Conservation (phyloP, 163 green algal species). For the Chlamydomonas reinhardtii region DNA sequence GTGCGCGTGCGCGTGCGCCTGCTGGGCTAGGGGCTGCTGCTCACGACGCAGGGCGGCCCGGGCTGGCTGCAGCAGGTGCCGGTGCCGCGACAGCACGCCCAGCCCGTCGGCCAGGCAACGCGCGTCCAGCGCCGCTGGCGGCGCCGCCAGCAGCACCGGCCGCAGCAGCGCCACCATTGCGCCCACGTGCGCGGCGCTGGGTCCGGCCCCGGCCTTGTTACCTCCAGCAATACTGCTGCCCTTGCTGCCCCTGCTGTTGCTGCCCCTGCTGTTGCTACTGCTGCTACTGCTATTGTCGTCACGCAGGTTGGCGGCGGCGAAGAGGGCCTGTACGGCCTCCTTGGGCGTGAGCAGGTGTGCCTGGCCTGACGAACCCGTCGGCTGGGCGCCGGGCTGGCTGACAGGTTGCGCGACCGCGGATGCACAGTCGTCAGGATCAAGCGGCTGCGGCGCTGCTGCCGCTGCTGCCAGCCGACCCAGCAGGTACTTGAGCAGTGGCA, state of each 20-base stretch:
- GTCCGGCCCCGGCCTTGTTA: background rate
- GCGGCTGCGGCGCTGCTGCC: background rate
- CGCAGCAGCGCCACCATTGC: conserved; percentile 12
- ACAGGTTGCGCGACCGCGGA: too few species aligned
- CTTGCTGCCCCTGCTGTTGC: too few species aligned
- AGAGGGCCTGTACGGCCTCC: conserved; percentile 26
- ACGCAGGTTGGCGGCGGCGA: conserved; percentile 18
- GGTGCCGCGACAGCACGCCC: conserved; percentile 32
- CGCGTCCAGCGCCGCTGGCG: background rate
- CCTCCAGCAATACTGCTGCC: background rate
- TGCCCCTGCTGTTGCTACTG: background rate
- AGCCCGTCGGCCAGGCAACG: conserved; percentile 18
- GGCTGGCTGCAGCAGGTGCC: background rate
- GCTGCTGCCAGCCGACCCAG: background rate
- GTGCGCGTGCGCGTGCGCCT: too few species aligned
- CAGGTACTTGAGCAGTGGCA: background rate
- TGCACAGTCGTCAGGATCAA: background rate
- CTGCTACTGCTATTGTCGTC: background rate
- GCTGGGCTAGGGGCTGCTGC: background rate
- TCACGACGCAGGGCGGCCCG: background rate
- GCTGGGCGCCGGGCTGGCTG: too few species aligned
- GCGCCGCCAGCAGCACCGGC: background rate
- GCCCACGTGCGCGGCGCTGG: background rate
- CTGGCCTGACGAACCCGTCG: too few species aligned
- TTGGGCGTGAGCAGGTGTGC: background rate